phyloP scores from a whole-genome alignment of 1,139 yeast species.

The Saccharomyces hybrid region DNA sequence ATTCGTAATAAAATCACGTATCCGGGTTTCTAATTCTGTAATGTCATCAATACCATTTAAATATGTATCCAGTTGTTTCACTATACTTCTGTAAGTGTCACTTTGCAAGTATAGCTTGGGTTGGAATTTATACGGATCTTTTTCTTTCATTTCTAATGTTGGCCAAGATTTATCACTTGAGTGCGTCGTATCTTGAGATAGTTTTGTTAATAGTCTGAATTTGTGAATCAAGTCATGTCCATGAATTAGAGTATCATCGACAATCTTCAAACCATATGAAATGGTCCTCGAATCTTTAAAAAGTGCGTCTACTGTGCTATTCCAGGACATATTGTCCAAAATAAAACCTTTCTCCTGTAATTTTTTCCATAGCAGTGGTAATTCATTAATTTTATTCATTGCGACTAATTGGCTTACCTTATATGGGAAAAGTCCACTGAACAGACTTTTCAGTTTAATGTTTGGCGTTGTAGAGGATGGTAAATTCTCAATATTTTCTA shows the following conservation, averaged over 20 bases:
- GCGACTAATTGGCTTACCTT: conserved; percentile 27
- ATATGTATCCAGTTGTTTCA: conserved; percentile 30
- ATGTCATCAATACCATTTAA: conserved; percentile 15
- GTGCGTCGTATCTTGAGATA: conserved; percentile 11
- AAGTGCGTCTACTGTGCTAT: conserved; percentile 34
- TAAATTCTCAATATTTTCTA: conserved; percentile 28
- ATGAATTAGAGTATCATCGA: conserved; percentile 37
- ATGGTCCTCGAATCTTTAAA: conserved; percentile 30
- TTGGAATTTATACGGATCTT: conserved; percentile 18
- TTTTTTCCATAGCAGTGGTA: conserved; percentile 29
- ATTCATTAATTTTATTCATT: conserved; percentile 19
- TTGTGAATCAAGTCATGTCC: conserved; percentile 33
- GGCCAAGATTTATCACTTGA: conserved; percentile 14
- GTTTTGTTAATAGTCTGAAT: conserved; percentile 18
- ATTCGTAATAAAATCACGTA: conserved; percentile 13
- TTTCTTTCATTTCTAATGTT: conserved; percentile 17
- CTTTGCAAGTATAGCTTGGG: conserved; percentile 34
- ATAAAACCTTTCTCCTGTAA: conserved; percentile 33
- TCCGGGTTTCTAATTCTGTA: conserved; percentile 3
- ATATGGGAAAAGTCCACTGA: conserved; percentile 28
- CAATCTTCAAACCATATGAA: conserved; percentile 33
- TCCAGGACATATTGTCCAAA: conserved; percentile 36
- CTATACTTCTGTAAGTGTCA: conserved; percentile 39
- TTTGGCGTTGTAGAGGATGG: conserved; percentile 24
- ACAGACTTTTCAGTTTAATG: conserved; percentile 21